Base-by-base conservation (phyloP, 768 basidiomycete genomes). In the Hericium coralloides region DNA sequence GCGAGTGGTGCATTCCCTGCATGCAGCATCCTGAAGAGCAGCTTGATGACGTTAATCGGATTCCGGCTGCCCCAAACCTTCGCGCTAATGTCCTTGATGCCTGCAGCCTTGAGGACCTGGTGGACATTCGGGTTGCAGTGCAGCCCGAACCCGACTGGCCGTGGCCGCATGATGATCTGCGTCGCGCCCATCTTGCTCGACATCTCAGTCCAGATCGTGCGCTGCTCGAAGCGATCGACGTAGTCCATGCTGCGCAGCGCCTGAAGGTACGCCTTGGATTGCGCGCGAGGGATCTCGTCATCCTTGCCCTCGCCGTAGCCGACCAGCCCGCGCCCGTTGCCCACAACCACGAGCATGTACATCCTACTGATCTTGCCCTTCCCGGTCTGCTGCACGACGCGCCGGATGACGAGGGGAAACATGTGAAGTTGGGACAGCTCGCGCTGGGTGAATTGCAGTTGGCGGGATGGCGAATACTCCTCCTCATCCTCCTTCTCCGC, bases 1-100 rank as follows among this genome's bases (percentile, higher is more conserved):
- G 78, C 79, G 54, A 87, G 69, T 4, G 90, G 89, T 59, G 83
- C 84, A 67, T 88, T 83, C 0, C 95, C 94, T 1, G 89, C 83
- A 59, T 94, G 91, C 51, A 99, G 73, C 75, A 97, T 79, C 68
- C 86, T 79, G 63, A 93, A 79, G 15, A 83, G 77, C 23, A 87
- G 84, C 73, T 97, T 95, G 75, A 95, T 82, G 43, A 95, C 91
- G 69, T 88, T 83, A 61, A 89, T 75, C 38, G 79, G 82, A 71
- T 95, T 98, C 61, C 89, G 76, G 66, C 90, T 94, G 15, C 95
- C 94, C 83, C 91, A 90, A 18, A 98, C 89, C 72, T 97, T 98
- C 31, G 91, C 95, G 63, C 90, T 93, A 45, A 90, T 79, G 72
- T 99, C 95, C 69, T 92, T 89, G 73, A 99, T 89, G 12, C 95